Conservation (phyloP, 768 basidiomycete genomes). For the Lactifluus rugatus region DNA sequence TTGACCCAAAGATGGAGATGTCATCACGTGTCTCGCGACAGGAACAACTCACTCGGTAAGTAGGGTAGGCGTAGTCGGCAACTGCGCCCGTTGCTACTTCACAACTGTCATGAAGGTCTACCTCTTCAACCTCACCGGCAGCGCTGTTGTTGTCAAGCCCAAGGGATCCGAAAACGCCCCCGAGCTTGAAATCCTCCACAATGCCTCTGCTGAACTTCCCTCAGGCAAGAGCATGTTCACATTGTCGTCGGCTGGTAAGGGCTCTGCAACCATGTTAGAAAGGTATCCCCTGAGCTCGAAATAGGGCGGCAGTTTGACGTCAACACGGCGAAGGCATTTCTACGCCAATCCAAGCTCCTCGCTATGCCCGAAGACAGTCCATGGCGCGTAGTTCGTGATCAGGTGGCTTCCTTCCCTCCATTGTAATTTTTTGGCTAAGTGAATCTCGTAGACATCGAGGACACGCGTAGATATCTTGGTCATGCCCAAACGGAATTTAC, state of each 20-base stretch:
- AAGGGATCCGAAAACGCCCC: background rate
- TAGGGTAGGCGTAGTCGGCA: too few relatives aligned
- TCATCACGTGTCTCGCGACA: conserved; percentile 4
- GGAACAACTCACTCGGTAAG: too few relatives aligned
- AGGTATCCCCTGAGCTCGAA: conserved; percentile 14
- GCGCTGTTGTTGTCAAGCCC: conserved; percentile 21
- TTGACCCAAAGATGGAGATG: too few relatives aligned
- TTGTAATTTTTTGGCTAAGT: background rate
- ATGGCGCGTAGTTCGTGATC: conserved; percentile 49
- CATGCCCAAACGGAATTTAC: conserved; percentile 47
- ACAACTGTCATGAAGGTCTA: conserved; percentile 22
- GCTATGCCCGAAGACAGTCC: conserved; percentile 35
- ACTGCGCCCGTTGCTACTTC: background rate
- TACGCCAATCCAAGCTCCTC: conserved; percentile 27
- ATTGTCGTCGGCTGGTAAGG: background rate
- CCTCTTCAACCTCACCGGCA: conserved; percentile 32
- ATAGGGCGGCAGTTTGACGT: conserved; percentile 4
- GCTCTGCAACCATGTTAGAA: background rate
- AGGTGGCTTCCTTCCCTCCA: conserved; percentile 31
- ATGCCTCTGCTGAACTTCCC: conserved; percentile 12
- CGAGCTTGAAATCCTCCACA: background rate
- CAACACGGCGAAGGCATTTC: background rate
- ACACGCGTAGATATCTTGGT: conserved; percentile 42
- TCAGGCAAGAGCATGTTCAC: conserved; percentile 6
- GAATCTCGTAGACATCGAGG: conserved; percentile 33